phyloP scores from a whole-genome alignment of 2,329 filamentous ascomycete genomes.

The Stagonosporopsis vannaccii region DNA sequence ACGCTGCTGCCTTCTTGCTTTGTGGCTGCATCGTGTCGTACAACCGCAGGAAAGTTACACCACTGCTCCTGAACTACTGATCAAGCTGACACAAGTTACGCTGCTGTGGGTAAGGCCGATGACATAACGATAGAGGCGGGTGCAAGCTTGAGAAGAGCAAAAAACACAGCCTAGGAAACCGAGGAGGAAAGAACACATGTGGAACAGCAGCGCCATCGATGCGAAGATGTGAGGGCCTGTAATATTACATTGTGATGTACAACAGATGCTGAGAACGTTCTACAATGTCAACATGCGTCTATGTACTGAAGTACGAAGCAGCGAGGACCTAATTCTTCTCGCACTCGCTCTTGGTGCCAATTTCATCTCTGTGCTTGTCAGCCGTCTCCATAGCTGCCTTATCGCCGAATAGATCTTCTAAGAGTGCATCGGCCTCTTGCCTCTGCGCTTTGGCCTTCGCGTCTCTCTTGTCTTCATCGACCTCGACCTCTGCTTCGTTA shows the following conservation, averaged over 20 bases:
- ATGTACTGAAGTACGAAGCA: neutral
- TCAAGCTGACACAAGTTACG: too few species aligned
- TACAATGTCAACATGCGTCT: neutral
- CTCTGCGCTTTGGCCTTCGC: neutral
- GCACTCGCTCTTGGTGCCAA: neutral
- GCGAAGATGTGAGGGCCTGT: neutral
- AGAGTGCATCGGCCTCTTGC: slow-evolving; percentile 9
- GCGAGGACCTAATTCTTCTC: neutral
- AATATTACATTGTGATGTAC: slow-evolving; percentile 11
- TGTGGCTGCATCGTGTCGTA: neutral
- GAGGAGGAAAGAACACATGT: neutral
- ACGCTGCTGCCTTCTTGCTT: neutral
- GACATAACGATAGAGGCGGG: too few species aligned
- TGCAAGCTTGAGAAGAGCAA: neutral
- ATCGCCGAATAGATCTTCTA: slow-evolving; percentile 13
- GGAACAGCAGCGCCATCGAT: neutral
- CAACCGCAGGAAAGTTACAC: neutral
- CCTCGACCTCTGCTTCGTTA: slow-evolving; percentile 1
- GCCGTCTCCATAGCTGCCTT: neutral
- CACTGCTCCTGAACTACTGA: neutral
- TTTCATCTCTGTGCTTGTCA: neutral
- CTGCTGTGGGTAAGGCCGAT: too few species aligned
- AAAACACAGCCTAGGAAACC: neutral
- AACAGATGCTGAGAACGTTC: slow-evolving; percentile 3
- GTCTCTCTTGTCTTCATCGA: neutral